Conservation (phyloP, 164 flowering plant genomes). For the Aristolochia fimbriata region DNA sequence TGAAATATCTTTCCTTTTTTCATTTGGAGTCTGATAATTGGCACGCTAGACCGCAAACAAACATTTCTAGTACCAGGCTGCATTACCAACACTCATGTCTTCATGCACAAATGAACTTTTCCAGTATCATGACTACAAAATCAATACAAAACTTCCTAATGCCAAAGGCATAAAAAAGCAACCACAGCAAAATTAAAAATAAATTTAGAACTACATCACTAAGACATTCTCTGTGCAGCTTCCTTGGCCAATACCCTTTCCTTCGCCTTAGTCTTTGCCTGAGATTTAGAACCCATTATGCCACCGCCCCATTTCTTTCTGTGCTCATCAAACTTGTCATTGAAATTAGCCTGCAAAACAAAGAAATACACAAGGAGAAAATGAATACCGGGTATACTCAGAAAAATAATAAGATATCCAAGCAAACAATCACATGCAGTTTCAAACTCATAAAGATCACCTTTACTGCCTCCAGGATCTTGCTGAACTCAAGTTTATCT, state of each 20-base stretch:
- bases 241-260: conserved; percentile 6
- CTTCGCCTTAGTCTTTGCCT: conserved; percentile 5
- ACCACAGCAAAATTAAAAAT: no score
- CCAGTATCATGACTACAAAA: no score
- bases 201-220: neutral
- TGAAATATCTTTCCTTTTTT: no score
- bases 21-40: no score
- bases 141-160: no score
- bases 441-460: conserved; percentile 14
- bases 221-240: conserved; percentile 8
- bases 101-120: no score
- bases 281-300: conserved; percentile 1
- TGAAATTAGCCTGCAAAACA: neutral
- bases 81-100: no score
- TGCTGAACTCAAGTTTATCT: conserved; percentile 67
- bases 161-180: no score
- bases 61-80: no score
- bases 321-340: neutral
- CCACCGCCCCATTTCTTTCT: conserved; percentile 2
- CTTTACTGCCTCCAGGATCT: conserved; percentile 59
- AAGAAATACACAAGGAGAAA: neutral
- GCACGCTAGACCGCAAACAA: no score
- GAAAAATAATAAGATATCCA: neutral
- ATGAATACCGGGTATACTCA: neutral
- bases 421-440: neutral